These are phyloP conservation scores for Hamamelis virginiana DNA, from an alignment of 164 flowering plant species.

Conservation along the genomic window DNA sequence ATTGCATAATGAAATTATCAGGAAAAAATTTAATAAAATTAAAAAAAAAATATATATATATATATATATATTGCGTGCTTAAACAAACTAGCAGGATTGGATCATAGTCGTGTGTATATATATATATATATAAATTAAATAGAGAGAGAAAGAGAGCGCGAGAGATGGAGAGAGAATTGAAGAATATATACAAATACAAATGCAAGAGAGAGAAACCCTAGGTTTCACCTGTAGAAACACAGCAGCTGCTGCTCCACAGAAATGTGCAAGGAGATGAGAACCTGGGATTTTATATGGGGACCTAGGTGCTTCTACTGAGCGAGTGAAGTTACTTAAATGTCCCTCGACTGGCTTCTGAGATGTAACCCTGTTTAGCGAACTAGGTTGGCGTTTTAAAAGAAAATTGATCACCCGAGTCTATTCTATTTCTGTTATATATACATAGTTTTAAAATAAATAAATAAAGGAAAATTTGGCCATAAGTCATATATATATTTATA, in stretches of 20 bases:
- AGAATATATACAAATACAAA: background rate
- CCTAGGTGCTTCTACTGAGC: constrained; percentile 13
- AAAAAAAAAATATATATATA: background rate
- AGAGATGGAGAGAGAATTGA: background rate
- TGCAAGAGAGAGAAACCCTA: constrained; percentile 3
- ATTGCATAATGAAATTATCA: no score
- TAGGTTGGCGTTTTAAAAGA: no score
- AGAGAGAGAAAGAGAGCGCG: background rate
- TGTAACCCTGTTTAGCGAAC: no score
- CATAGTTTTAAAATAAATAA: no score
- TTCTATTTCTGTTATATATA: no score
- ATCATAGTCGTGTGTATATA: background rate
- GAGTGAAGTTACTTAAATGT: constrained; percentile 6
- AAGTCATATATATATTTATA: no score
- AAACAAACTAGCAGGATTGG: background rate
- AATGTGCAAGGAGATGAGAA: background rate
- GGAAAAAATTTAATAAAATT: background rate
- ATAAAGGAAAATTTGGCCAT: no score
- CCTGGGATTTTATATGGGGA: constrained; percentile 6
- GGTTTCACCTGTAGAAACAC: constrained; percentile 17
- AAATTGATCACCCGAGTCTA: no score
- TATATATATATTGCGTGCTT: background rate
- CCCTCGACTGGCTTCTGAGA: no score
- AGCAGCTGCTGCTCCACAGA: constrained; percentile 17
- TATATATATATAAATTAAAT: background rate